Evolutionary conservation across 164 flowering plant species (phyloP), one percentile per base, ranked within the genome.

Genomic region (Saururus chinensis): DNA sequence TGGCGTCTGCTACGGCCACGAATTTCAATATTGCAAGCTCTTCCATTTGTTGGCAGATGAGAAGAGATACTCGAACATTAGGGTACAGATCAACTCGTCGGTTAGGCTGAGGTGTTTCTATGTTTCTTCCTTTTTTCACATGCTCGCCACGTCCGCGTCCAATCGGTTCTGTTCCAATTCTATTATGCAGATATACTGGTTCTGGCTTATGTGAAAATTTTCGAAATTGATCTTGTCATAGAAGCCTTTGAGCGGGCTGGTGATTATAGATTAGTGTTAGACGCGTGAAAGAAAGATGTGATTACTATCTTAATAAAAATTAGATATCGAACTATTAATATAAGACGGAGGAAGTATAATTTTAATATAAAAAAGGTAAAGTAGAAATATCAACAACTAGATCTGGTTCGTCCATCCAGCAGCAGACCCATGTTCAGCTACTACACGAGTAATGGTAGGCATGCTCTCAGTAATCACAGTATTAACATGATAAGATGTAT

Each of bases 221-320:
- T 19, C 13, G 64, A 53, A 57, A 40, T 57, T 48, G 65, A 24
- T 57, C 55, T 60, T 40, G 73, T 73, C 0, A 26, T 70, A 19
- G 77, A 70, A 41, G 69, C 67, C 13, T 74, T 74, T 56, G 57
- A 70, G n/a, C 60, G 77, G 54, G 70, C 74, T 7, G 69, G 77
- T 16, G 66, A 74, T 67, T 70, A 74, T 24, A 30, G 77, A 21
- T 61, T 64, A 60, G 52, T 52, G 48, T 65, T 74, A n/a, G n/a
- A n/a, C n/a, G n/a, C n/a, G n/a, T n/a, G n/a, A n/a, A n/a, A n/a
- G n/a, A n/a, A n/a, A n/a, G n/a, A n/a, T n/a, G n/a, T n/a, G n/a
- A n/a, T n/a, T n/a, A n/a, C n/a, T n/a, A n/a, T n/a, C n/a, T n/a
- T n/a, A n/a, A n/a, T n/a, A n/a, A n/a, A n/a, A n/a, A n/a, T n/a